Base-by-base conservation (phyloP, 139 green algal species). In the Tetradesmus obliquus region DNA sequence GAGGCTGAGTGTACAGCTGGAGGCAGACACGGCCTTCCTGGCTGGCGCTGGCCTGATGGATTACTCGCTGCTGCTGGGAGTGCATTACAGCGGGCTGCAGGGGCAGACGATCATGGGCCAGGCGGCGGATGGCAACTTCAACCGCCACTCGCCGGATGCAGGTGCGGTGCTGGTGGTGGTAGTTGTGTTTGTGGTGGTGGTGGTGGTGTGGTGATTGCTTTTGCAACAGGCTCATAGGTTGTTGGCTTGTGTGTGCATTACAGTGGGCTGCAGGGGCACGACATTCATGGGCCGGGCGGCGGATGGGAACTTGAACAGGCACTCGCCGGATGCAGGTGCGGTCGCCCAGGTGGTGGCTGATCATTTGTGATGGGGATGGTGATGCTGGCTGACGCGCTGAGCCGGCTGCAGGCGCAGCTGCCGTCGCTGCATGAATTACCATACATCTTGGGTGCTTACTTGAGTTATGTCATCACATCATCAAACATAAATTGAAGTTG, bases 51-150 rank as follows among this genome's bases (percentile, higher is more conserved):
- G 92, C 22, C 93, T 99, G 54, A 99, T 99, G 97, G 97, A 99
- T 93, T 99, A 99, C 94, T 96, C 92, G 19, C 90, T 99, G 91
- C 95, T 99, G 84, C 91, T 99, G 60, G 97, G 97, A 1, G 92
- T 99, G 51, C 96, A 97, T 93, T 96, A 94, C 93, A 91, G 94
- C 60, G 79, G 82, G 3, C 85, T 69, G 66, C 90, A 87, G 84
- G 58, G 55, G 71, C 79, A 60, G 84, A 76, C 84, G 69, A 84
- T 57, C 32, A 84, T 57, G 32, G 45, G 79, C 15, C 69, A 69
- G 69, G 13, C 12, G 45, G 32, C 13, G 3, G 19, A 71, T 12
- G 15, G 69, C n/a, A 82, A 82, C 66, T 83, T 82, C 20, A 54
- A n/a, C 24, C n/a, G 22, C 8, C 84, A 88, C 45, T 22, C n/a